These are phyloP conservation scores for Chytriomyces confervae DNA, from an alignment of 192 early-diverging fungal genomes.

Conservation along the genomic window DNA sequence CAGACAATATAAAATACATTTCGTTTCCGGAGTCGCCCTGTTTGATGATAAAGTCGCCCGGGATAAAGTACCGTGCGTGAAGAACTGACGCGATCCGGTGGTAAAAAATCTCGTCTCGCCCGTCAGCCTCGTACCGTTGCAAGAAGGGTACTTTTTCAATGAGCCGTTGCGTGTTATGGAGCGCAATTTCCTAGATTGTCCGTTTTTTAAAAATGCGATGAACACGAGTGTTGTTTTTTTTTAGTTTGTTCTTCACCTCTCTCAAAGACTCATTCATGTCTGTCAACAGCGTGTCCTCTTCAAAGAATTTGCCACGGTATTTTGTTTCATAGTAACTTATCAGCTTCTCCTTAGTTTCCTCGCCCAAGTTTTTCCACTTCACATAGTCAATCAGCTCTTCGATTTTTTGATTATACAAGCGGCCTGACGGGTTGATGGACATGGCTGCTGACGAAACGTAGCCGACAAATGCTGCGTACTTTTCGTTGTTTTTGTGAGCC, in stretches of 20 bases:
- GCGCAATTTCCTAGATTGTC: constrained; percentile 30
- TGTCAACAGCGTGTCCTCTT: constrained; percentile 41
- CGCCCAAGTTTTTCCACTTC: constrained; percentile 34
- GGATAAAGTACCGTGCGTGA: constrained; percentile 31
- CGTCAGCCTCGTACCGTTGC: constrained; percentile 27
- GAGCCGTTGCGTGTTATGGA: constrained; percentile 31
- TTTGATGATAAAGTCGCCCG: constrained; percentile 35
- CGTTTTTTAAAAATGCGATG: background rate
- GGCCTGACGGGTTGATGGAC: constrained; percentile 30
- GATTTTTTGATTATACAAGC: constrained; percentile 37
- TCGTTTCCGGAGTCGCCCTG: constrained; percentile 48
- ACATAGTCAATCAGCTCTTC: constrained; percentile 52
- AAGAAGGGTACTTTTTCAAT: constrained; percentile 43
- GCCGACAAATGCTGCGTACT: constrained; percentile 35
- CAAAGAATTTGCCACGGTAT: constrained; percentile 41
- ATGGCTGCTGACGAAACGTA: constrained; percentile 31
- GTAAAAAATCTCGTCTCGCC: constrained; percentile 30
- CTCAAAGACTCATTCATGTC: constrained; percentile 44
- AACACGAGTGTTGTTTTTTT: too few relatives aligned
- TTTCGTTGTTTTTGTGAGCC: background rate
- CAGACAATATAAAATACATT: constrained; percentile 59
- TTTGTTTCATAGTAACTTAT: constrained; percentile 49
- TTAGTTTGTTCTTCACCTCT: constrained; percentile 34
- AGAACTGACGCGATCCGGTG: constrained; percentile 21
- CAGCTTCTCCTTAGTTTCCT: constrained; percentile 34